Conservation (phyloP, 192 early-diverging fungal genomes). For the Linnemannia zychae region DNA sequence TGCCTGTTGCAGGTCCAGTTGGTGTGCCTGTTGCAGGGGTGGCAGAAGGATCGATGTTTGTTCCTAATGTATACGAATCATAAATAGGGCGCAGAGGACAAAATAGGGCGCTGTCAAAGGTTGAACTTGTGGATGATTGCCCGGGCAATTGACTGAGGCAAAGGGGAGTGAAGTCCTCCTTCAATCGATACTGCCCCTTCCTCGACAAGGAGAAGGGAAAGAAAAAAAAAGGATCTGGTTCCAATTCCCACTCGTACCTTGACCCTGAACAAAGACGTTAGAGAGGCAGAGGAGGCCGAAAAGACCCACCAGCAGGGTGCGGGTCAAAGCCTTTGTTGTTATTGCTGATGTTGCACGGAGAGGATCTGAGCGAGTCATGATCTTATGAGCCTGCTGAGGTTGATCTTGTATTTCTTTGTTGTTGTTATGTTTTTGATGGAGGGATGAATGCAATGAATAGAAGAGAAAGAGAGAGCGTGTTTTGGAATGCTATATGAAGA, state of each 20-base stretch:
- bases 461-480: neutral
- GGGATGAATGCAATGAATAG: neutral
- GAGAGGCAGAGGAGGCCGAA: constrained; percentile 42
- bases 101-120: neutral
- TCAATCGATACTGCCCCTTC: neutral
- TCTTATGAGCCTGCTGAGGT: neutral
- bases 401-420: neutral
- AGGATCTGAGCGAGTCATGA: constrained; percentile 3
- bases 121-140: neutral
- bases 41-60: neutral
- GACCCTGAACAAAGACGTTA: constrained; percentile 36
- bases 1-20: constrained; percentile 12
- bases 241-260: constrained; percentile 31
- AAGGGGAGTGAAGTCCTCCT: neutral
- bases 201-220: neutral
- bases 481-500: neutral
- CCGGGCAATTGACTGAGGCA: neutral
- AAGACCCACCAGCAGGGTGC: constrained; percentile 21
- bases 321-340: constrained; percentile 17
- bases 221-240: neutral
- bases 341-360: neutral
- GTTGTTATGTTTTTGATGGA: neutral
- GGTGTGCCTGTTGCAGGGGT: constrained; percentile 18
- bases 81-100: neutral
- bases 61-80: neutral